These are phyloP conservation scores for Aspergillus nanangensis DNA, from an alignment of 495 filamentous ascomycete genomes.

Conservation along the genomic window DNA sequence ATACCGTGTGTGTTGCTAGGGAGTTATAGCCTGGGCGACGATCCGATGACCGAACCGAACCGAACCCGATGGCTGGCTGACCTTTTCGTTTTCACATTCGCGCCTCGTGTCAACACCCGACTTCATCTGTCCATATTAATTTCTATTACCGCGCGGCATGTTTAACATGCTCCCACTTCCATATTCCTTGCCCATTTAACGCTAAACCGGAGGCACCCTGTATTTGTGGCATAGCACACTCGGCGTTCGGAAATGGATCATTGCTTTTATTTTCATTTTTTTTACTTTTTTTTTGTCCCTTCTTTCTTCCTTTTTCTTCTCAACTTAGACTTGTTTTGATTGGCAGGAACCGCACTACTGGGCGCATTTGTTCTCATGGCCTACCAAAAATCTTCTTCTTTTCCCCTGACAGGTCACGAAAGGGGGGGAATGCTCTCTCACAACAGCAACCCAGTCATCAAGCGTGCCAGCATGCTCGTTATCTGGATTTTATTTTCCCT, in stretches of 20 bases:
- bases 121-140: conserved; percentile 21
- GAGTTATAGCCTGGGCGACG: conserved; percentile 2
- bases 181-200: conserved; percentile 4
- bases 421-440: conserved; percentile 19
- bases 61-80: background rate
- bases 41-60: background rate
- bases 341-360: conserved; percentile 14
- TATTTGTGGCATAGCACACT: conserved; percentile 28
- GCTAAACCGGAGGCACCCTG: conserved; percentile 15
- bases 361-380: conserved; percentile 21
- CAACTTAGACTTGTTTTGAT: conserved; percentile 18
- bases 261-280: conserved; percentile 13
- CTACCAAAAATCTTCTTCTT: conserved; percentile 14
- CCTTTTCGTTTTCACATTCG: background rate
- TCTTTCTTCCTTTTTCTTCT: background rate
- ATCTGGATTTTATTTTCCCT: conserved; percentile 6
- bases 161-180: conserved; percentile 4
- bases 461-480: conserved; percentile 3
- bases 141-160: conserved; percentile 1
- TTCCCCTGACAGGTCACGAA: conserved; percentile 1
- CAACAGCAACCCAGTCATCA: conserved; percentile 9
- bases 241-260: conserved; percentile 17
- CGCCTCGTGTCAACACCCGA: background rate
- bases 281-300: background rate
- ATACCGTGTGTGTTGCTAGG: conserved; percentile 1